Percentiles rank a stretch among this genome's conserved stretches.
These are phyloP conservation scores for Delonix regia DNA, from an alignment of 306 rosid genomes.

Conservation along the genomic window DNA sequence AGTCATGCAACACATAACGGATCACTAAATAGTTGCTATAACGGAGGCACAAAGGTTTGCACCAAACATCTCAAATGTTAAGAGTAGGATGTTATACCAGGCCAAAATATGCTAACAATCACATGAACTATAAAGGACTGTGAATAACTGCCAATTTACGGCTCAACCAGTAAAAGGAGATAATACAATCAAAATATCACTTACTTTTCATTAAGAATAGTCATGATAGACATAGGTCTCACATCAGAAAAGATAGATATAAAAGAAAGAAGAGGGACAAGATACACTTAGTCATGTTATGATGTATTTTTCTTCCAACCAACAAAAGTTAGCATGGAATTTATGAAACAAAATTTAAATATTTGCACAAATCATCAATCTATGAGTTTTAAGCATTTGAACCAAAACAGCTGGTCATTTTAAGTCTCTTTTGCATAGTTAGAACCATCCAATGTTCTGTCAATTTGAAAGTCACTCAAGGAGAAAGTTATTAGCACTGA, in stretches of 20 bases:
- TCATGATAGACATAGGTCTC: background rate
- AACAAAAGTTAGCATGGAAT: conserved; percentile 25
- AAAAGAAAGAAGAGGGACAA: background rate
- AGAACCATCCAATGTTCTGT: background rate
- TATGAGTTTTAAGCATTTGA: background rate
- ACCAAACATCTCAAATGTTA: background rate
- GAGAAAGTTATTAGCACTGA: conserved; percentile 44
- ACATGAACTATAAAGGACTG: background rate
- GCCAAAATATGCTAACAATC: background rate
- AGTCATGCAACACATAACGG: background rate
- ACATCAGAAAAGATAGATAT: background rate
- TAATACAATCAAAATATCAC: background rate
- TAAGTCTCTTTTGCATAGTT: conserved; percentile 3
- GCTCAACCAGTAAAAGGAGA: conserved; percentile 10
- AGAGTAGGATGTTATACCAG: background rate
- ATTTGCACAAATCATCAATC: conserved; percentile 17
- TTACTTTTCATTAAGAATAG: background rate
- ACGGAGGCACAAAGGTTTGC: conserved; percentile 20
- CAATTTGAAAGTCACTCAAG: conserved; percentile 17
- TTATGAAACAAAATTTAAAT: conserved; percentile 13
- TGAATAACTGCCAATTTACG: background rate
- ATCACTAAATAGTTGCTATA: background rate
- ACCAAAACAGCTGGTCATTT: conserved; percentile 13
- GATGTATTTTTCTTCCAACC: conserved; percentile 11
- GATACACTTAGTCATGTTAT: conserved; percentile 5